Evolutionary conservation across 2,329 filamentous ascomycete genomes (phyloP), one percentile per base, ranked within the genome.

Genomic region (Ampelomyces quisqualis): DNA sequence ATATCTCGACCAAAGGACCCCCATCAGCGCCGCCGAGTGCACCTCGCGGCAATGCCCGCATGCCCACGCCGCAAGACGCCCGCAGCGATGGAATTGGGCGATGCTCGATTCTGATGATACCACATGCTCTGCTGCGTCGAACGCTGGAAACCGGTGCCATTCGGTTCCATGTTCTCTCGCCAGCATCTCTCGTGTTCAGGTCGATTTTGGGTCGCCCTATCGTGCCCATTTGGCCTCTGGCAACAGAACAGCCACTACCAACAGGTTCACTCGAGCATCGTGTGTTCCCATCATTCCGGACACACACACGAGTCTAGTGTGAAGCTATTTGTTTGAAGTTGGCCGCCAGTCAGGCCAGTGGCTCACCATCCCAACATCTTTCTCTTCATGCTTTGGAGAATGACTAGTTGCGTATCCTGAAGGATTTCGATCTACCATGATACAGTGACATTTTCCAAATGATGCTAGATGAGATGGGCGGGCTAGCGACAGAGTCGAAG

Each of bases 401-500:
- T n/a, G n/a, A n/a, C n/a, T n/a, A n/a, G n/a, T n/a, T n/a, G n/a
- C n/a, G n/a, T n/a, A n/a, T n/a, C n/a, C n/a, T n/a, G n/a, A n/a
- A n/a, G n/a, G n/a, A n/a, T n/a, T n/a, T 24, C 22, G 22, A 24
- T 7, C 36, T 44, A 34, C 23, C 43, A 42, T 33, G 26, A 34
- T 34, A 15, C 7, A 11, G 7, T 18, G 19, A 11, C 9, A 14
- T 14, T 22, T 11, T 11, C 7, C 28, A 15, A 7, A n/a, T 23
- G 28, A 24, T 34, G 43, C 32, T 38, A 28, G 34, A 32, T 36
- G 38, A 30, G 38, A 45, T 45, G 51, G 37, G 43, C 38, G 40
- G 38, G 30, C 43, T 49, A 44, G 39, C 46, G 49, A 51, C 31
- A 51, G 49, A 51, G 45, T 51, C 45, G 53, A 44, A 48, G 51